These are phyloP conservation scores for Anethum foeniculum DNA, from an alignment of 140 eudicot genomes.

Conservation along the genomic window DNA sequence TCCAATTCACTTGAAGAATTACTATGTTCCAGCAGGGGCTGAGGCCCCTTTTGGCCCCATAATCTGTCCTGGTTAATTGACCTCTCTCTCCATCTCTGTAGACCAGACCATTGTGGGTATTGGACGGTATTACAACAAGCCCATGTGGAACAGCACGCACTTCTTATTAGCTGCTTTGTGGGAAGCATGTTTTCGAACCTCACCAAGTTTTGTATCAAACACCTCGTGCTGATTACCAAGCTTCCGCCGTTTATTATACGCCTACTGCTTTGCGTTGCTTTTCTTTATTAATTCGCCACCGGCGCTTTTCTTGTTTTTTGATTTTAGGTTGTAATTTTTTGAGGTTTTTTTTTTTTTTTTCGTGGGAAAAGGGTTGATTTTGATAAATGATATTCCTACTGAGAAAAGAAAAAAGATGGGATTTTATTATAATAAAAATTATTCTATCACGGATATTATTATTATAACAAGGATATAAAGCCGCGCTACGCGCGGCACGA, in stretches of 20 bases:
- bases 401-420: too few species aligned
- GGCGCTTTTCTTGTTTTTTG: too few species aligned
- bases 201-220: neutral
- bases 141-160: constrained; percentile 20
- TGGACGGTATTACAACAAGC: constrained; percentile 20
- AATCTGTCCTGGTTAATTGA: constrained; percentile 58
- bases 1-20: neutral
- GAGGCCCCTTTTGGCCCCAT: constrained; percentile 84
- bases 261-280: too few species aligned
- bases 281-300: too few species aligned
- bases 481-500: too few species aligned
- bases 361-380: too few species aligned
- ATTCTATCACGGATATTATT: too few species aligned
- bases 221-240: neutral
- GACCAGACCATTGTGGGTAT: constrained; percentile 69
- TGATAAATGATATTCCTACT: too few species aligned
- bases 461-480: too few species aligned
- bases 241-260: neutral
- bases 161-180: neutral
- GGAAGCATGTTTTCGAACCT: neutral
- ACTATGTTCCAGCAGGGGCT: constrained; percentile 15
- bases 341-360: too few species aligned
- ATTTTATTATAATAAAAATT: too few species aligned
- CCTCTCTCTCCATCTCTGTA: constrained; percentile 55
- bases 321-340: too few species aligned